A percentile compares a stretch with the other conserved stretches of the same genome.
Conservation (phyloP, 179 eudicot species). For the Carnegiea gigantea region DNA sequence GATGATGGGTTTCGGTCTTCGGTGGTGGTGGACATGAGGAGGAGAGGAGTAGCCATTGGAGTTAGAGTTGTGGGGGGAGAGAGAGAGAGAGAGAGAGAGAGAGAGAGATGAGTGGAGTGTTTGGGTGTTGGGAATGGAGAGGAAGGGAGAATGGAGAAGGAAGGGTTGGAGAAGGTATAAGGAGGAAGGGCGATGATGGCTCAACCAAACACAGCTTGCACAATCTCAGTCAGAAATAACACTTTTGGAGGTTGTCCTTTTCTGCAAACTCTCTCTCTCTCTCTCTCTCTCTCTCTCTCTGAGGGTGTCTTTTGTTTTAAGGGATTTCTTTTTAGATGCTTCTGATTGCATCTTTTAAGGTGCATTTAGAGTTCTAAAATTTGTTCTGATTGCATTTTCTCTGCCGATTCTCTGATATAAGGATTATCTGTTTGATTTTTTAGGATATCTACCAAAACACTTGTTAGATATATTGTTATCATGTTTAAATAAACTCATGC, state of each 20-base stretch:
- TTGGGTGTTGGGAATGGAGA: neutral
- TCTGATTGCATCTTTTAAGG: conserved; percentile 1
- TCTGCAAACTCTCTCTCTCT: neutral
- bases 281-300: neutral
- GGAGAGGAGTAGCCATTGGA: conserved; percentile 39
- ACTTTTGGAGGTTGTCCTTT: conserved; percentile 23
- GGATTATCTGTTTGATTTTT: neutral
- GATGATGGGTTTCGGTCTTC: neutral
- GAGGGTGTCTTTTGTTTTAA: conserved; percentile 5
- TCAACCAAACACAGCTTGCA: conserved; percentile 13
- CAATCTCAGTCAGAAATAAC: conserved; percentile 17
- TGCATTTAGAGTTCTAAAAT: neutral
- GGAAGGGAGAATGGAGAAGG: neutral
- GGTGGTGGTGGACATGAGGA: conserved; percentile 17
- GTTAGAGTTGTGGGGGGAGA: neutral
- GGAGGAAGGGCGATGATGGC: neutral
- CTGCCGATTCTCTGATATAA: neutral
- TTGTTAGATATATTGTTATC: too few relatives aligned
- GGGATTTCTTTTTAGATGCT: conserved; percentile 9
- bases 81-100: neutral
- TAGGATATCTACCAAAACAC: neutral
- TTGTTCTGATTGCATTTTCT: neutral
- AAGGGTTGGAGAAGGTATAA: conserved; percentile 2
- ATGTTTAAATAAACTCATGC: too few relatives aligned
- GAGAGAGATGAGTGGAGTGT: neutral